Conservation (phyloP, 2,329 filamentous ascomycete species). For the Trichophyton mentagrophytes region DNA sequence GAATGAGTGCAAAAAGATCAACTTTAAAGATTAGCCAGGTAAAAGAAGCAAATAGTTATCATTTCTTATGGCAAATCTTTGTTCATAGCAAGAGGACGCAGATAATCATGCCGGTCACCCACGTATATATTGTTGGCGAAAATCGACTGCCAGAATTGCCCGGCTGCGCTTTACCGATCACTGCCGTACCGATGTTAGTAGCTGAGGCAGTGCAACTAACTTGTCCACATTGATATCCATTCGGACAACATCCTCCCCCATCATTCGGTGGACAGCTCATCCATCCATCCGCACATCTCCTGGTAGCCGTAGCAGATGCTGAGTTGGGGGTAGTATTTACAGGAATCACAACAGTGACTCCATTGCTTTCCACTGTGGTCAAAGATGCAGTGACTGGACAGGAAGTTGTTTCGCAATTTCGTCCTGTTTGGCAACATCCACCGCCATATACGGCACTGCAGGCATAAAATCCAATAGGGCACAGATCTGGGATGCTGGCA, state of each 20-base stretch:
- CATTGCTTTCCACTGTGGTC: constrained; percentile 51
- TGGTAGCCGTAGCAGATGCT: constrained; percentile 20
- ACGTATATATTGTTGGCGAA: neutral
- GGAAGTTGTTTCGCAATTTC: constrained; percentile 68
- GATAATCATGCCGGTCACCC: neutral
- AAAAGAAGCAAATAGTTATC: neutral
- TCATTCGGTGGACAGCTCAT: constrained; percentile 52
- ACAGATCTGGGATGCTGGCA: constrained; percentile 35
- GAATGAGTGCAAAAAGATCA: neutral
- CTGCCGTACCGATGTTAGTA: constrained; percentile 42
- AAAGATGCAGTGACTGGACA: constrained; percentile 51
- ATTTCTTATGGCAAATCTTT: neutral
- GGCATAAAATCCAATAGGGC: constrained; percentile 84
- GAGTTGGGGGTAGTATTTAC: constrained; percentile 34
- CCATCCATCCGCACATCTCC: constrained; percentile 67
- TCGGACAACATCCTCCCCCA: constrained; percentile 73
- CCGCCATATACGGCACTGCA: constrained; percentile 70
- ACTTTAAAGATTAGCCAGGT: neutral
- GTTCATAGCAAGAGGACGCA: neutral
- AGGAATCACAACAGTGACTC: constrained; percentile 58
- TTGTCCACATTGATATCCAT: constrained; percentile 59
- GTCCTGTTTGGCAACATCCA: constrained; percentile 78
- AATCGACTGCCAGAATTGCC: constrained; percentile 10
- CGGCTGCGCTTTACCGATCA: constrained; percentile 30
- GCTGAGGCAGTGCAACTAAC: constrained; percentile 53